These are phyloP conservation scores for Fomitopsis pulvina DNA, from an alignment of 768 basidiomycete genomes.

Conservation along the genomic window DNA sequence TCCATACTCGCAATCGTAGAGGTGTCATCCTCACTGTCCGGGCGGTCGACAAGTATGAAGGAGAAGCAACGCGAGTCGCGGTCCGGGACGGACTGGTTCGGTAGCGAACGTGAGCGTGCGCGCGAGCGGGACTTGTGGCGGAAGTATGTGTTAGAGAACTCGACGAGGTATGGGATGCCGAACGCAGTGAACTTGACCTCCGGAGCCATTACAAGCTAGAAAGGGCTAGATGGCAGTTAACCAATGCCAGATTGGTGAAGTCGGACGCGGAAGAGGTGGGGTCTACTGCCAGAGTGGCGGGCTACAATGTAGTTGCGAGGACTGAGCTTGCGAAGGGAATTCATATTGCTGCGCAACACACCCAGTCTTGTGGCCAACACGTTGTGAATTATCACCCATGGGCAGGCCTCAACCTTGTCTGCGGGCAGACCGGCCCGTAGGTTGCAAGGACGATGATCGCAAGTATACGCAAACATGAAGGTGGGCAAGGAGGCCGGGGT, in stretches of 20 bases:
- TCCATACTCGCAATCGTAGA: slow-evolving; percentile 7
- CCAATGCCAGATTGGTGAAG: slow-evolving; percentile 16
- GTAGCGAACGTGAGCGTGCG: slow-evolving; percentile 6
- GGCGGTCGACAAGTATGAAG: slow-evolving; percentile 6
- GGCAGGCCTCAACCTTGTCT: too few species aligned
- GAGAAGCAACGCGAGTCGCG: slow-evolving; percentile 3
- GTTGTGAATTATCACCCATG: too few species aligned
- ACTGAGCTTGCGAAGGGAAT: neutral
- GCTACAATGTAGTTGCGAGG: neutral
- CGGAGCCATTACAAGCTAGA: slow-evolving; percentile 15
- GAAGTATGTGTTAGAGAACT: slow-evolving; percentile 29
- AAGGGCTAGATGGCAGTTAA: too few species aligned
- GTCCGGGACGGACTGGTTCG: neutral
- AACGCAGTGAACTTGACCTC: slow-evolving; percentile 26
- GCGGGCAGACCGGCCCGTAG: too few species aligned
- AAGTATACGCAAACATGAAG: too few species aligned
- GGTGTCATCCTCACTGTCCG: slow-evolving; percentile 2
- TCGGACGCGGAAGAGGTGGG: neutral
- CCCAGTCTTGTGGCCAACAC: neutral
- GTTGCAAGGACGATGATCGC: too few species aligned
- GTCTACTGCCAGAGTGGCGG: neutral
- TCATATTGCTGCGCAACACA: neutral
- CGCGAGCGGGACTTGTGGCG: slow-evolving; percentile 17
- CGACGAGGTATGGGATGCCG: slow-evolving; percentile 30
- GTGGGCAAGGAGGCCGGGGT: too few species aligned